These are phyloP conservation scores for Westerdykella sp. DNA, from an alignment of 2,329 filamentous ascomycete genomes.

Conservation along the genomic window DNA sequence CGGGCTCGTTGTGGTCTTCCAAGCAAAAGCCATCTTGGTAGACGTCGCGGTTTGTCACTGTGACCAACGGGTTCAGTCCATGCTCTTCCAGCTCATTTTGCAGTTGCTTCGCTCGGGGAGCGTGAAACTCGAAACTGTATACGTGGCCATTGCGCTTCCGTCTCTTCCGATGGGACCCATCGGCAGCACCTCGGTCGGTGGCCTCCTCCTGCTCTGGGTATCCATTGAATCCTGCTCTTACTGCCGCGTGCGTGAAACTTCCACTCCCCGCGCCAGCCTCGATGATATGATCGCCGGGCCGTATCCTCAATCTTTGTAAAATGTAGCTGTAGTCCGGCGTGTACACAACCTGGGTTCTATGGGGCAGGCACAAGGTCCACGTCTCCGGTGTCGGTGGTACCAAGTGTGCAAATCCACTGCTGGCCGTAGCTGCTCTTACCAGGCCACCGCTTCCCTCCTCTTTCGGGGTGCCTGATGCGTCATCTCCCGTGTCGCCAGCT, in stretches of 20 bases:
- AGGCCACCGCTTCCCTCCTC: constrained; percentile 31
- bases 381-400: constrained; percentile 73
- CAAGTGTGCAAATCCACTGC: constrained; percentile 68
- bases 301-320: constrained; percentile 65
- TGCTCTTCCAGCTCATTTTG: constrained; percentile 64
- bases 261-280: constrained; percentile 79
- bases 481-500: constrained; percentile 26
- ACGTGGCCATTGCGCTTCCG: constrained; percentile 55
- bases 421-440: constrained; percentile 45
- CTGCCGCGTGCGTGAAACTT: constrained; percentile 75
- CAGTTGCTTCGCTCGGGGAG: constrained; percentile 64
- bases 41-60: constrained; percentile 72
- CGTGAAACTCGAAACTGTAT: constrained; percentile 78
- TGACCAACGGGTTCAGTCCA: constrained; percentile 58
- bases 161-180: constrained; percentile 13
- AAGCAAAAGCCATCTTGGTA: constrained; percentile 68
- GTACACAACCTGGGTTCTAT: constrained; percentile 81
- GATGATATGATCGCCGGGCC: constrained; percentile 67
- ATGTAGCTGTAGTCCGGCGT: constrained; percentile 84
- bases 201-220: constrained; percentile 43
- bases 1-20: constrained; percentile 14
- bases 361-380: constrained; percentile 74
- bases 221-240: constrained; percentile 68
- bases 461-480: constrained; percentile 11
- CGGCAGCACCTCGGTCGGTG: constrained; percentile 2